Evolutionary conservation across 1,284 basidiomycete species (phyloP).

Genomic region (Anthracocystis setariae): DNA sequence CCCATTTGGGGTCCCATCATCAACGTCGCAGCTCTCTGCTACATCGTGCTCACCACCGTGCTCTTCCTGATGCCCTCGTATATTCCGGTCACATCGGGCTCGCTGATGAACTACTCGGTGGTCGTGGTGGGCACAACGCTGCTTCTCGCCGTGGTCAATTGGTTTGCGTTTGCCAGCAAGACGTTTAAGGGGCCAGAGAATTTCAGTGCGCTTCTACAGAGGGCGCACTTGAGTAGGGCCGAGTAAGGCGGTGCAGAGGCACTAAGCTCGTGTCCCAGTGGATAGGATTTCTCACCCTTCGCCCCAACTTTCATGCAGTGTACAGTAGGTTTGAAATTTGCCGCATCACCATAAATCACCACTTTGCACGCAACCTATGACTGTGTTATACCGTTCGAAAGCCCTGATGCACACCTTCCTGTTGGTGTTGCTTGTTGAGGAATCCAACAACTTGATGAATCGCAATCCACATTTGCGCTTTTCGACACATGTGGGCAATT

Average conservation of each 20-base stretch:
- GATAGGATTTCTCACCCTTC: too few relatives aligned
- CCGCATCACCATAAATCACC: neutral
- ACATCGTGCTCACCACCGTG: conserved; percentile 39
- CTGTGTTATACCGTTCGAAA: neutral
- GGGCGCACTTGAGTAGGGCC: conserved; percentile 12
- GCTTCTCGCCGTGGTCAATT: conserved; percentile 26
- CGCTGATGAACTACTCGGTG: conserved; percentile 38
- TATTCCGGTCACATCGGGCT: conserved; percentile 31
- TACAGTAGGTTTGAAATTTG: conserved; percentile 11
- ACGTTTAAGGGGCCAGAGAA: conserved; percentile 18
- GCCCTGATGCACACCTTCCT: too few relatives aligned
- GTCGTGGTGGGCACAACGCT: conserved; percentile 24
- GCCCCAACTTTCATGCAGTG: too few relatives aligned
- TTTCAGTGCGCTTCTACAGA: conserved; percentile 17
- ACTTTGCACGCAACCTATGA: neutral
- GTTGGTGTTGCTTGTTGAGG: too few relatives aligned
- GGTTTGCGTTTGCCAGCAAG: conserved; percentile 33
- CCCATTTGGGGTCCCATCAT: conserved; percentile 24
- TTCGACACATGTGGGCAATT: too few relatives aligned
- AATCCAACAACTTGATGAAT: too few relatives aligned
- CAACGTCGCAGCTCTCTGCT: conserved; percentile 30
- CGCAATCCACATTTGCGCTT: too few relatives aligned
- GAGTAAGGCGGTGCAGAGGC: too few relatives aligned
- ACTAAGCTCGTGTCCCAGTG: too few relatives aligned
- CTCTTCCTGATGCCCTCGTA: conserved; percentile 36